Conservation (phyloP, 352 stramenopile species). For the Phytophthora cajani region DNA sequence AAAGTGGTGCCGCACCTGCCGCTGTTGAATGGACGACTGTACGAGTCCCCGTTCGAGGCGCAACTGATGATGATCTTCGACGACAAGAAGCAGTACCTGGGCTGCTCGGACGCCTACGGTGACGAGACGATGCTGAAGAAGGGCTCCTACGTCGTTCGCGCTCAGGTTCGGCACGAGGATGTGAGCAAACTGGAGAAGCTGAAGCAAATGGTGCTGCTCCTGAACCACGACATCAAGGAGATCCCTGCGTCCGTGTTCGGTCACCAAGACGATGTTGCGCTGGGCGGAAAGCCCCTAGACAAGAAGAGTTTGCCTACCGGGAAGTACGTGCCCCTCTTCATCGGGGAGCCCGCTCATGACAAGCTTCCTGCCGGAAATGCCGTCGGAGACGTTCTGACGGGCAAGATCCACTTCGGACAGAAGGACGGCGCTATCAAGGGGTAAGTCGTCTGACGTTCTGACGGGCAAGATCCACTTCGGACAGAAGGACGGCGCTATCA, state of each 20-base stretch:
- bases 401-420: conserved; percentile 79
- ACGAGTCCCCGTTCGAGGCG: conserved; percentile 94
- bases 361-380: conserved; percentile 67
- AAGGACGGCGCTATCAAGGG: conserved; percentile 73
- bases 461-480: conserved; percentile 77
- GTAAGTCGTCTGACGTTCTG: conserved; percentile 50
- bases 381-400: conserved; percentile 69
- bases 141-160: conserved; percentile 75
- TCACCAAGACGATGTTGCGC: conserved; percentile 69
- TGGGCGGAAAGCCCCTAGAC: conserved; percentile 65
- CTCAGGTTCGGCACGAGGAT: conserved; percentile 85
- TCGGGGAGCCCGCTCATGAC: conserved; percentile 74
- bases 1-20: conserved; percentile 85
- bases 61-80: conserved; percentile 95
- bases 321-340: conserved; percentile 76
- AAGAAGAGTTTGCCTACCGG: conserved; percentile 52
- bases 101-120: conserved; percentile 86
- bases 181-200: conserved; percentile 83
- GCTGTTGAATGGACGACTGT: conserved; percentile 88
- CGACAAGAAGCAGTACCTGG: conserved; percentile 93
- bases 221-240: conserved; percentile 81
- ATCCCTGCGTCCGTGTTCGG: conserved; percentile 63
- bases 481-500: conserved; percentile 71
- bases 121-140: conserved; percentile 88
- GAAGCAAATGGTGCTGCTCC: conserved; percentile 80